phyloP scores from a whole-genome alignment of 805 yeast species.

The Starmerella davenportii region DNA sequence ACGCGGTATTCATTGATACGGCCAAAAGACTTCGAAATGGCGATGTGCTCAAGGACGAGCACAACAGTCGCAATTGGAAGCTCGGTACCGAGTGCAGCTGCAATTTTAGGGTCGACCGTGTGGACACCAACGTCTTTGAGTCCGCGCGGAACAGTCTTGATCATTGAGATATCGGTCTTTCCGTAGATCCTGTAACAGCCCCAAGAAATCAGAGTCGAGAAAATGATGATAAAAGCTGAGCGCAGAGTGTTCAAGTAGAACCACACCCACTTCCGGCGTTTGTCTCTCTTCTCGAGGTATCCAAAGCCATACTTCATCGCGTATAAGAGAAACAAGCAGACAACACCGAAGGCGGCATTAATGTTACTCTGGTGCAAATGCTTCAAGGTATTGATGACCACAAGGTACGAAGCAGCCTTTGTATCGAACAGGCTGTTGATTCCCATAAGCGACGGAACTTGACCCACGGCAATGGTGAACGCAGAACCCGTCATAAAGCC shows the following conservation, averaged over 20 bases:
- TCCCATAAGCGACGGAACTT: slow-evolving; percentile 76
- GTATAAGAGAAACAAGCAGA: slow-evolving; percentile 54
- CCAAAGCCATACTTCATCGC: slow-evolving; percentile 50
- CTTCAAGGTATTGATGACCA: slow-evolving; percentile 54
- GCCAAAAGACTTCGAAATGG: slow-evolving; percentile 86
- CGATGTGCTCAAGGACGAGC: slow-evolving; percentile 75
- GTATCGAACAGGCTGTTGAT: slow-evolving; percentile 46
- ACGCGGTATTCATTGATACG: slow-evolving; percentile 80
- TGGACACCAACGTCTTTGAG: slow-evolving; percentile 59
- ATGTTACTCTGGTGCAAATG: slow-evolving; percentile 47
- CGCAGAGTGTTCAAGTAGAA: slow-evolving; percentile 64
- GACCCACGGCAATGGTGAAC: slow-evolving; percentile 62
- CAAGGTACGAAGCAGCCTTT: slow-evolving; percentile 48
- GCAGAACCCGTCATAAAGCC: slow-evolving; percentile 96
- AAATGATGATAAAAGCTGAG: slow-evolving; percentile 62
- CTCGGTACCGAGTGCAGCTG: slow-evolving; percentile 47
- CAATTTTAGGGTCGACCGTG: slow-evolving; percentile 40
- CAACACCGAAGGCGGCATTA: slow-evolving; percentile 82
- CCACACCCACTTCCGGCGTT: slow-evolving; percentile 35
- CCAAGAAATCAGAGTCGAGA: slow-evolving; percentile 72
- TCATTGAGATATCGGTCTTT: slow-evolving; percentile 35
- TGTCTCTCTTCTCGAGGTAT: slow-evolving; percentile 44
- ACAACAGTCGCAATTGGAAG: slow-evolving; percentile 75
- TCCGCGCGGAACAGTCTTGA: slow-evolving; percentile 73
- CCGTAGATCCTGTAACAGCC: slow-evolving; percentile 33